Percentiles rank a stretch among this genome's conserved stretches.
Evolutionary conservation across 2,329 filamentous ascomycete species (phyloP).

Genomic region (Colletotrichum eleusines): DNA sequence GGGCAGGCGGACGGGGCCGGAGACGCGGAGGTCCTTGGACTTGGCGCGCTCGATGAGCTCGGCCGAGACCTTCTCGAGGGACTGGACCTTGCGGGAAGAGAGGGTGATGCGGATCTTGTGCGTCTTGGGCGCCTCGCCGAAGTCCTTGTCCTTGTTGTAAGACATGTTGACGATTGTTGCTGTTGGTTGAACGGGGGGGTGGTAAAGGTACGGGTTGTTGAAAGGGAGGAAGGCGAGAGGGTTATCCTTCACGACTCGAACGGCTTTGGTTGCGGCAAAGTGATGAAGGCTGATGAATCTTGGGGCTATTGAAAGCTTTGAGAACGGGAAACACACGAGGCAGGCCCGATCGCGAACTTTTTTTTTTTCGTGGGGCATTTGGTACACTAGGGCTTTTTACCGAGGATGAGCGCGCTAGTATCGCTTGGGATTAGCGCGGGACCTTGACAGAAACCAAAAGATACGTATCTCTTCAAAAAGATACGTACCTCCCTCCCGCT

Average conservation of each 20-base stretch:
- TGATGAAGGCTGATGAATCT: slow-evolving; percentile 72
- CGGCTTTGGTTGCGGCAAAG: slow-evolving; percentile 78
- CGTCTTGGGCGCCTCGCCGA: slow-evolving; percentile 92
- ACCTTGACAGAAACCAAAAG: neutral
- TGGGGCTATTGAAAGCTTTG: slow-evolving; percentile 39
- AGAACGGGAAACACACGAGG: neutral
- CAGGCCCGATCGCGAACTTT: slow-evolving; percentile 41
- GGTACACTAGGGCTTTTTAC: slow-evolving; percentile 43
- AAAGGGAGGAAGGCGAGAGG: neutral
- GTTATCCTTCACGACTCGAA: slow-evolving; percentile 83
- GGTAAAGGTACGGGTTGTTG: slow-evolving; percentile 25
- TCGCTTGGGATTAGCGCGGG: neutral
- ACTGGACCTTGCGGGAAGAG: slow-evolving; percentile 91
- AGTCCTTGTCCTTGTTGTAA: slow-evolving; percentile 97
- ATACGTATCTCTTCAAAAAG: slow-evolving; percentile 8
- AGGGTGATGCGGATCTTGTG: slow-evolving; percentile 91
- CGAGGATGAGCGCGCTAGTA: neutral
- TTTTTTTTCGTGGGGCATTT: slow-evolving; percentile 40
- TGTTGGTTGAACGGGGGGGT: slow-evolving; percentile 24
- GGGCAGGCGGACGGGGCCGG: slow-evolving; percentile 89
- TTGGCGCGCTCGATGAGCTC: slow-evolving; percentile 99
- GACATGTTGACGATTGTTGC: slow-evolving; percentile 74
- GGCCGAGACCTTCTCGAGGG: slow-evolving; percentile 97
- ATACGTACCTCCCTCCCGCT: slow-evolving; percentile 3
- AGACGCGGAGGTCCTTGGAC: slow-evolving; percentile 97